phyloP scores from a whole-genome alignment of 257 asterid species.

The Gynochthodes officinalis region DNA sequence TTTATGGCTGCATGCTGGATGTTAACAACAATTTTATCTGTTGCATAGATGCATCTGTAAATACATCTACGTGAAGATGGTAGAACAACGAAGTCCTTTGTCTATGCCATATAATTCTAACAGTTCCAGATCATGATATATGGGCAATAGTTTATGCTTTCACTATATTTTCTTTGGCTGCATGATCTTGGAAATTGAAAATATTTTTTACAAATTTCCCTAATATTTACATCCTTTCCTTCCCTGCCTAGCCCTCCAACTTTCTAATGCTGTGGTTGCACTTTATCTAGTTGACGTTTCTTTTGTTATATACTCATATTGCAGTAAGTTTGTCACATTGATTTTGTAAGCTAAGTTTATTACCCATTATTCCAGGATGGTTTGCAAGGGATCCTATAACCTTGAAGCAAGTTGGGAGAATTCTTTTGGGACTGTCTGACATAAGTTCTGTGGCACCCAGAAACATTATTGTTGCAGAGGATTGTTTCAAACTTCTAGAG shows the following conservation, averaged over 20 bases:
- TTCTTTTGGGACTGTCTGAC: slow-evolving; percentile 44
- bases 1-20: neutral
- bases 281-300: neutral
- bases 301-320: neutral
- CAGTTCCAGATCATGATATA: neutral
- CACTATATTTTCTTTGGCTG: neutral
- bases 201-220: neutral
- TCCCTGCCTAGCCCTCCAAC: neutral
- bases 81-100: neutral
- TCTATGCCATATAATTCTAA: too few species aligned
- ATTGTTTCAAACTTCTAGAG: slow-evolving; percentile 69
- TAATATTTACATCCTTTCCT: neutral
- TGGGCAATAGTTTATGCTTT: neutral
- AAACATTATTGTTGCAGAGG: slow-evolving; percentile 65
- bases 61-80: neutral
- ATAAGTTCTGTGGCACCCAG: slow-evolving; percentile 22
- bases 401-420: slow-evolving; percentile 67
- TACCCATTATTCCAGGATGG: slow-evolving; percentile 84
- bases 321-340: neutral
- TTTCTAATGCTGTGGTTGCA: neutral
- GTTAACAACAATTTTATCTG: neutral
- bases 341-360: too few species aligned
- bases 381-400: slow-evolving; percentile 69
- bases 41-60: neutral
- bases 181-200: neutral